Evolutionary conservation across 225 moss, liverwort and hornwort genomes (phyloP), one percentile per base, ranked within the genome.

Genomic region (Polytrichum commune): DNA sequence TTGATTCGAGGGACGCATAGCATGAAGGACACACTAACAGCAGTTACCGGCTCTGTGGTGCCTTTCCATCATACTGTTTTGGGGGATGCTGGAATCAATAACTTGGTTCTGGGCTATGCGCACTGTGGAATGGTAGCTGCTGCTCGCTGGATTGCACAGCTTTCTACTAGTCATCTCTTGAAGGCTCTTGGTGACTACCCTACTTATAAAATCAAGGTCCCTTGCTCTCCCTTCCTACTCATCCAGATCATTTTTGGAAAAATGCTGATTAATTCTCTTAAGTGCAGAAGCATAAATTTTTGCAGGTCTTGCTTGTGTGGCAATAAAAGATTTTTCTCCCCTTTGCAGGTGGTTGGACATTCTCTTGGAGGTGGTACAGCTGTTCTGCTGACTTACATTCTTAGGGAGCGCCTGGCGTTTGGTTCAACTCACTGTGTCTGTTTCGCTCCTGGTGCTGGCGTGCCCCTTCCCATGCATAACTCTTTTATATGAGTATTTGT

Each of bases 81-180:
- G 73, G 88, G 88, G 62, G 88, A 93, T 75, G 92, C 84, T 54
- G 91, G 94, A 38, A 91, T 98, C 63, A 91, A 83, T 78, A 94
- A 91, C 65, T 78, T 94, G 78, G 97, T 94, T 28, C 71, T 98
- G 71, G 97, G 97, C 10, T 98, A 98, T 78, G 97, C 97, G 23
- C 97, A 98, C 78, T 98, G 97, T 79, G 97, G 97, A 76, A 98
- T 98, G 97, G 97, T 98, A 72, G 97, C 97, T 54, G 97, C 97
- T 57, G 97, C 97, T 10, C 84, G 97, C 54, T 98, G 97, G 97
- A 98, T 98, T 79, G 92, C 91, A 20, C 90, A 98, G 80, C 84
- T 85, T 33, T 91, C 97, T 24, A 80, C 90, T 18, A 80, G 86
- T 33, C 83, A 86, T 73, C 92, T 98, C 29, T 79, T 85, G 78